Evolutionary conservation across 2,329 filamentous ascomycete genomes (phyloP), one percentile per base, ranked within the genome.

Genomic region (Knufia fluminis): DNA sequence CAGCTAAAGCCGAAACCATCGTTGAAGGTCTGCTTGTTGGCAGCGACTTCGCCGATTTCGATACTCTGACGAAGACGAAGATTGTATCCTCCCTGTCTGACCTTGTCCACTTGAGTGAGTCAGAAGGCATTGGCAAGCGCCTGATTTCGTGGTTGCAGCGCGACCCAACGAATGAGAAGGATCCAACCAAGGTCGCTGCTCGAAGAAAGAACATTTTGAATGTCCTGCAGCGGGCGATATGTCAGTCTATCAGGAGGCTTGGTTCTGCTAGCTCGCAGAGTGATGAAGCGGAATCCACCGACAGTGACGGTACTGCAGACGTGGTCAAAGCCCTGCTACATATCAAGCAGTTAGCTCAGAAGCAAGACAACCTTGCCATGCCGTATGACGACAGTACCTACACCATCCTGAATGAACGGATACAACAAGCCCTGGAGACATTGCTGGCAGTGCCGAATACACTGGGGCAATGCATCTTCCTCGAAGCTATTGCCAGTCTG

Each of bases 31-130:
- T 58, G n/a, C 42, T 51, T 4, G 49, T 43, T 35, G 44, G 46
- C 24, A 58, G 53, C 26, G 28, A 56, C 24, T 40, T 36, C 17
- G 41, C 50, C 57, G 86, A 85, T 61, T 92, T 97, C 61, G 92
- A 97, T 62, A 82, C 86, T 55, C 74, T 85, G 50, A 94, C 90
- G 1, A 92, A 85, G 63, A 85, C 83, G 17, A 48, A 47, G 24
- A 57, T 50, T 28, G 40, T 57, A 14, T 48, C 53, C 17, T 51
- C 33, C 17, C 22, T 57, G 22, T 42, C 54, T 14, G 53, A 55
- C 23, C 26, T 40, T 10, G 33, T 39, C 14, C 20, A 48, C 35
- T 17, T 36, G 3, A 12, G 2, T 12, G 36, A 52, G 26, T 22
- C 48, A 14, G 24, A 44, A 20, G 41, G 24, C 22, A 28, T 53